These are phyloP conservation scores for Daldinia loculata DNA, from an alignment of 495 filamentous ascomycete species.

Conservation along the genomic window DNA sequence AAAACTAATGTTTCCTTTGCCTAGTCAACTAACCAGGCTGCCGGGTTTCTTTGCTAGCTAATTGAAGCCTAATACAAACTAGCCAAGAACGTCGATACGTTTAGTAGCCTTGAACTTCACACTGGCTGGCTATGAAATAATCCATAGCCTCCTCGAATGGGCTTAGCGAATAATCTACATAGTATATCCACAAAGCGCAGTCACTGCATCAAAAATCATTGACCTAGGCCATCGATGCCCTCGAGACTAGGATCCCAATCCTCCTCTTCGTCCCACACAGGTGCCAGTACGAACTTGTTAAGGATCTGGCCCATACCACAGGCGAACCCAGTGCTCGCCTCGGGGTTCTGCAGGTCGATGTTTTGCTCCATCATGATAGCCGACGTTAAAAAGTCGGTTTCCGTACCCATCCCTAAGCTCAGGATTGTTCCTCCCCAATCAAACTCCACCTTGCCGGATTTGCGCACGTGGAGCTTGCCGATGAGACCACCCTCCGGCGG, in stretches of 20 bases:
- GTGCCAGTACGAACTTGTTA: slow-evolving; percentile 66
- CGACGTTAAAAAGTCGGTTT: slow-evolving; percentile 55
- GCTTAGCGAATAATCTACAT: not conserved
- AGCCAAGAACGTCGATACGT: not conserved
- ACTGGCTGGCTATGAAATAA: slow-evolving; percentile 2
- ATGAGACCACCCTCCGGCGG: slow-evolving; percentile 58
- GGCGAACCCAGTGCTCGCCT: slow-evolving; percentile 54
- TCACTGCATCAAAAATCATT: not conserved
- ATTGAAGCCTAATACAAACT: not conserved
- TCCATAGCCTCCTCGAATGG: not conserved
- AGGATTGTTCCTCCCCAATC: slow-evolving; percentile 67
- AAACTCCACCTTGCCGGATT: slow-evolving; percentile 67
- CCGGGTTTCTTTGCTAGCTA: not conserved
- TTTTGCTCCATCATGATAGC: slow-evolving; percentile 57
- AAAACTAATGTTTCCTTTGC: slow-evolving; percentile 1
- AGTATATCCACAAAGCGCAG: not conserved
- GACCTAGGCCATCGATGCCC: slow-evolving; percentile 20
- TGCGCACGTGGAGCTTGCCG: slow-evolving; percentile 66
- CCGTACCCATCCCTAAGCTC: slow-evolving; percentile 54
- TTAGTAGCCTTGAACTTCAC: not conserved
- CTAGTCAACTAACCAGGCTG: not conserved
- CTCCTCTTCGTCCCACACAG: slow-evolving; percentile 60
- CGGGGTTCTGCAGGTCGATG: slow-evolving; percentile 52
- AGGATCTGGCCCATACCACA: slow-evolving; percentile 66
- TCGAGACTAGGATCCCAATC: slow-evolving; percentile 51